Conservation (phyloP, 2,329 filamentous ascomycete species). For the Aspergillus spinulosporus region DNA sequence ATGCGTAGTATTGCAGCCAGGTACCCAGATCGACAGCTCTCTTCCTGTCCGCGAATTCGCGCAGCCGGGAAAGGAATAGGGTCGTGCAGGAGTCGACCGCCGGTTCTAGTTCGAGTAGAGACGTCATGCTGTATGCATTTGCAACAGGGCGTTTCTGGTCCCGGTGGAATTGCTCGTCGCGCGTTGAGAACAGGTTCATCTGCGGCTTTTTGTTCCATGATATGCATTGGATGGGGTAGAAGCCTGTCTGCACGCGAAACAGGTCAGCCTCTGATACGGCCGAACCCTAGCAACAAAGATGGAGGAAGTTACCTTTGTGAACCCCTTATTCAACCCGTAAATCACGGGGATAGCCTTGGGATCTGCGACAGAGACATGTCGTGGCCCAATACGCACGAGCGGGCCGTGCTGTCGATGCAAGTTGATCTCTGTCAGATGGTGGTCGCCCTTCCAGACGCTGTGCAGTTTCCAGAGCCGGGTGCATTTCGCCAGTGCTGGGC, state of each 20-base stretch:
- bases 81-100: conserved; percentile 15
- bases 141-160: conserved; percentile 18
- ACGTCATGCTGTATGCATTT: conserved; percentile 20
- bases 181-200: conserved; percentile 32
- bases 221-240: conserved; percentile 6
- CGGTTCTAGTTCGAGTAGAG: conserved; percentile 11
- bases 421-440: neutral
- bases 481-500: neutral
- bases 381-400: conserved; percentile 7
- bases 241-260: neutral
- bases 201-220: conserved; percentile 4
- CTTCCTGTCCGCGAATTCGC: conserved; percentile 18
- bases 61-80: neutral
- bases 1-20: conserved; percentile 79
- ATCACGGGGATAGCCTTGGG: neutral
- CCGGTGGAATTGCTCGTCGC: conserved; percentile 33
- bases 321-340: conserved; percentile 3
- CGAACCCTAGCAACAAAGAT: too few relatives aligned
- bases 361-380: conserved; percentile 2
- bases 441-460: conserved; percentile 5
- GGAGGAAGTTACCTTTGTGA: neutral
- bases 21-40: conserved; percentile 14
- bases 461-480: conserved; percentile 5
- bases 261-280: neutral
- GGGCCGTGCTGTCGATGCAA: neutral